phyloP scores from a whole-genome alignment of 768 basidiomycete species.

The Baorangia bicolor region DNA sequence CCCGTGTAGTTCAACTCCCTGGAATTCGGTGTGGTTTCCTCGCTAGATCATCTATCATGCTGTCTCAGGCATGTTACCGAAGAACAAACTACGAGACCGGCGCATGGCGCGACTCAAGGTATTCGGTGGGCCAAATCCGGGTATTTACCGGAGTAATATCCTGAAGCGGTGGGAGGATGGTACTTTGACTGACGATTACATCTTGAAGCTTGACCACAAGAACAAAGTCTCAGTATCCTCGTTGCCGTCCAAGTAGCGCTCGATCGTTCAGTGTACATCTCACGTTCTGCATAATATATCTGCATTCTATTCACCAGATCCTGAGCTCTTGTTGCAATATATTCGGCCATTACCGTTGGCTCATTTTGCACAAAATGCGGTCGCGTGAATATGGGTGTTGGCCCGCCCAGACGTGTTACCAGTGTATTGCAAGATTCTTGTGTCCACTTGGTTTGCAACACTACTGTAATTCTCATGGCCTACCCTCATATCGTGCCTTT shows the following conservation, averaged over 20 bases:
- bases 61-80: conserved; percentile 97
- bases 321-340: too few species aligned
- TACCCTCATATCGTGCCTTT: too few species aligned
- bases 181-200: conserved; percentile 48
- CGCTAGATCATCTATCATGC: conserved; percentile 89
- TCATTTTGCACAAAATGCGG: too few species aligned
- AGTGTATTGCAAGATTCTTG: too few species aligned
- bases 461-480: too few species aligned
- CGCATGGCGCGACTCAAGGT: conserved; percentile 86
- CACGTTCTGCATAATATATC: not conserved
- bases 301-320: too few species aligned
- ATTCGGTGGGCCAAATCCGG: conserved; percentile 78
- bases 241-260: conserved; percentile 11
- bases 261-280: not conserved
- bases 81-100: conserved; percentile 91
- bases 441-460: too few species aligned
- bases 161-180: conserved; percentile 85
- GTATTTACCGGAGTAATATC: conserved; percentile 73
- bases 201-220: conserved; percentile 25
- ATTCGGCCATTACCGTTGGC: too few species aligned
- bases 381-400: too few species aligned
- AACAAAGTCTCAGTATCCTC: conserved; percentile 13
- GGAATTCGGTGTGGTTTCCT: not conserved
- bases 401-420: too few species aligned
- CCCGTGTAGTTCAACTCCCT: not conserved